Evolutionary conservation across 371 early-diverging fungal species (phyloP).

Genomic region (Mucor lusitanicus): DNA sequence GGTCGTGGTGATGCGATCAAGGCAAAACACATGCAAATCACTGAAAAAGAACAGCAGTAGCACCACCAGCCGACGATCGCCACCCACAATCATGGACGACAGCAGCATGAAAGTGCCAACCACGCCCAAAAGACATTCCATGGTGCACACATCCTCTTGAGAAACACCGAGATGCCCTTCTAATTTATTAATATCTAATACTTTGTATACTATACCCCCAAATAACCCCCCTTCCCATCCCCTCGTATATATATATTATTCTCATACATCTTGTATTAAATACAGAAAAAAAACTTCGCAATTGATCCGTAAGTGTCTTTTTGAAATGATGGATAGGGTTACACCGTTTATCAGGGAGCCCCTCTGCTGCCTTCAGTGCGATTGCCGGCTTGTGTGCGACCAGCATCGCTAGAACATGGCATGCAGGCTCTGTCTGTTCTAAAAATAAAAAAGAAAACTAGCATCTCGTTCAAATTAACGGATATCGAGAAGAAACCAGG

Average conservation of each 20-base stretch:
- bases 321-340: not conserved
- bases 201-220: not conserved
- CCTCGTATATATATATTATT: not conserved
- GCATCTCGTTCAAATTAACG: not conserved
- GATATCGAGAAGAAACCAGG: not conserved
- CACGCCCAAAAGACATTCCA: not conserved
- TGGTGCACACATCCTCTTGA: not conserved
- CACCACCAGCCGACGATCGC: not conserved
- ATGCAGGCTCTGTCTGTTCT: not conserved
- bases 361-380: not conserved
- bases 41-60: not conserved
- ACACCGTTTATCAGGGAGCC: not conserved
- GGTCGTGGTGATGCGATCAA: constrained; percentile 10
- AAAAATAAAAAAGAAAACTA: not conserved
- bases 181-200: not conserved
- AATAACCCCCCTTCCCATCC: not conserved
- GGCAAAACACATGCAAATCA: constrained; percentile 8
- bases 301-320: not conserved
- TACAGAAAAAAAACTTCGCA: not conserved
- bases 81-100: not conserved
- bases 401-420: not conserved
- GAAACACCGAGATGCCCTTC: not conserved
- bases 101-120: not conserved
- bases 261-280: not conserved
- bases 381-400: not conserved